Conservation (phyloP, 1,284 basidiomycete species). For the Moniliella sp. region DNA sequence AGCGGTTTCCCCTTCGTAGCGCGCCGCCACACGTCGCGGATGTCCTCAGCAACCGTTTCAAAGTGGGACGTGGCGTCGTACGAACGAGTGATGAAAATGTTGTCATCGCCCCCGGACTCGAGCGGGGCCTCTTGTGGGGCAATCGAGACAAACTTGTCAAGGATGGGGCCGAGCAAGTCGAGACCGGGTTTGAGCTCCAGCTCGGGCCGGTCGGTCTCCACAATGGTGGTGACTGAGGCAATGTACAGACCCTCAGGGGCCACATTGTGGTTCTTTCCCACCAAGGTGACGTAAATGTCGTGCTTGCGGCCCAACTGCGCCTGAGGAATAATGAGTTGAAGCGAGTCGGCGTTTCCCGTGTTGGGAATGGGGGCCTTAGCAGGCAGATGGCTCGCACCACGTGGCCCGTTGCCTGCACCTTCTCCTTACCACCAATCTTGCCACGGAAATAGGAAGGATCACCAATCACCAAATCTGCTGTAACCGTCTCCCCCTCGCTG, state of each 20-base stretch:
- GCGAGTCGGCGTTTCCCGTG: slow-evolving; percentile 70
- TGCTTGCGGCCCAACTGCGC: slow-evolving; percentile 86
- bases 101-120: slow-evolving; percentile 53
- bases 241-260: slow-evolving; percentile 83
- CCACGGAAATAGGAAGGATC: slow-evolving; percentile 77
- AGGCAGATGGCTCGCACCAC: slow-evolving; percentile 93
- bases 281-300: slow-evolving; percentile 95
- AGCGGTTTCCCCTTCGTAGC: slow-evolving; percentile 27
- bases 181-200: slow-evolving; percentile 75
- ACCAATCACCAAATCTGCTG: slow-evolving; percentile 90
- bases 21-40: slow-evolving; percentile 29
- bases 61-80: slow-evolving; percentile 98
- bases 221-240: slow-evolving; percentile 92
- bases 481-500: slow-evolving; percentile 73
- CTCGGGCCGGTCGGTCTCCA: slow-evolving; percentile 82
- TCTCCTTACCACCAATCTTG: slow-evolving; percentile 50
- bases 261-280: slow-evolving; percentile 89
- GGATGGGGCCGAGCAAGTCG: slow-evolving; percentile 70
- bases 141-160: slow-evolving; percentile 78
- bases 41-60: slow-evolving; percentile 49
- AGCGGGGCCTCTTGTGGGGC: slow-evolving; percentile 74
- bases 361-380: slow-evolving; percentile 90
- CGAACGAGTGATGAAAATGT: slow-evolving; percentile 86
- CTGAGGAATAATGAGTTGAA: slow-evolving; percentile 95
- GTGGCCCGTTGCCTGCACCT: slow-evolving; percentile 77